A percentile compares a stretch with the other conserved stretches of the same genome.
These are phyloP conservation scores for Debaryomyces tyrocola DNA, from an alignment of 805 yeast genomes.

Conservation along the genomic window DNA sequence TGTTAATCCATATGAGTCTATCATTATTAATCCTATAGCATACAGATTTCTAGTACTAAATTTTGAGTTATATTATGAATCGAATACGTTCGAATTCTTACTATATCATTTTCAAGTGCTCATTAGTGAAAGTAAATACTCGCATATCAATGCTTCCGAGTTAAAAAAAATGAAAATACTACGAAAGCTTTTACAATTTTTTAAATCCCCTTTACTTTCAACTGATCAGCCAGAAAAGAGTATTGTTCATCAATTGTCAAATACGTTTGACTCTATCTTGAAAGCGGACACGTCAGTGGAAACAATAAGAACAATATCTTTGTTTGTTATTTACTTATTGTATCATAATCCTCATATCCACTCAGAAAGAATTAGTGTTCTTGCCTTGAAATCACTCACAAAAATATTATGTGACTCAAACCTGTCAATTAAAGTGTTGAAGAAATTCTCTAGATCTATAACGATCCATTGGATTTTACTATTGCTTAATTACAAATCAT, in stretches of 20 bases:
- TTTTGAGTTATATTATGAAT: conserved; percentile 65
- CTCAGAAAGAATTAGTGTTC: conserved; percentile 32
- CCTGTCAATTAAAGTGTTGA: conserved; percentile 37
- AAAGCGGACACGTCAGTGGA: conserved; percentile 52
- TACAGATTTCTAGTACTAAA: conserved; percentile 53
- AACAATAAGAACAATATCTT: conserved; percentile 48
- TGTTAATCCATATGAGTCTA: conserved; percentile 51
- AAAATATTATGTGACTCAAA: conserved; percentile 42
- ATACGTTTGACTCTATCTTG: conserved; percentile 23
- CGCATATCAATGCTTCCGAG: conserved; percentile 50
- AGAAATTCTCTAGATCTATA: conserved; percentile 50
- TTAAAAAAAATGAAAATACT: conserved; percentile 53
- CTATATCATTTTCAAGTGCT: conserved; percentile 60
- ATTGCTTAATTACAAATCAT: conserved; percentile 40
- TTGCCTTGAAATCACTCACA: conserved; percentile 29
- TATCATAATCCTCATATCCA: conserved; percentile 38
- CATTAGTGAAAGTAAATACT: conserved; percentile 51
- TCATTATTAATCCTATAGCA: conserved; percentile 54
- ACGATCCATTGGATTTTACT: conserved; percentile 67
- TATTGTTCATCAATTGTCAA: conserved; percentile 15
- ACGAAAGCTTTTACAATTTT: conserved; percentile 48
- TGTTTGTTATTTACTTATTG: conserved; percentile 50
- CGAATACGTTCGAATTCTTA: conserved; percentile 52
- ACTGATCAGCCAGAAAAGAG: conserved; percentile 5
- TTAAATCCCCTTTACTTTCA: conserved; percentile 33